phyloP scores from a whole-genome alignment of 1,284 basidiomycete species.

The Ceratobasidium sp. region DNA sequence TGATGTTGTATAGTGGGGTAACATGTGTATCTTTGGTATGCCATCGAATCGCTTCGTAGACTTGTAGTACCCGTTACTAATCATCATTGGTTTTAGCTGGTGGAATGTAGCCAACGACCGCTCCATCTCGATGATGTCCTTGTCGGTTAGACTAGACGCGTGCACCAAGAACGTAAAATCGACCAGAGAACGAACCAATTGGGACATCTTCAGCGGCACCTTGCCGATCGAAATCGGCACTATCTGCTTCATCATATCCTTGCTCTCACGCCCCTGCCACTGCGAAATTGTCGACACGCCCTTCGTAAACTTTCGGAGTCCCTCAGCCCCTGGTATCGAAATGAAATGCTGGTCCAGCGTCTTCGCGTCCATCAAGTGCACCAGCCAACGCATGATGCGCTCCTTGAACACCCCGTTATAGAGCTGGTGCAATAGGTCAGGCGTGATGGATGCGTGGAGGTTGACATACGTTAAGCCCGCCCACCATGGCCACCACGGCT shows the following conservation, averaged over 20 bases:
- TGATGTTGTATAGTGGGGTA: constrained; percentile 7
- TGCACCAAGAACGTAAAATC: constrained; percentile 8
- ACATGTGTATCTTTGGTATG: constrained; percentile 23
- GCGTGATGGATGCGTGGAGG: constrained; percentile 49
- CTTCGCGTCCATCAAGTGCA: background rate
- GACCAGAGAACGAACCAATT: background rate
- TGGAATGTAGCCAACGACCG: background rate
- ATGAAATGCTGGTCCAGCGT: background rate
- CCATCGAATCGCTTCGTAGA: background rate
- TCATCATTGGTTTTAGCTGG: background rate
- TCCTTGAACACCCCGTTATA: constrained; percentile 55
- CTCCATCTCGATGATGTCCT: background rate
- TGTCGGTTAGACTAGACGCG: background rate
- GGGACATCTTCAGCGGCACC: background rate
- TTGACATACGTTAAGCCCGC: background rate
- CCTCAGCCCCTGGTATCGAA: constrained; percentile 4
- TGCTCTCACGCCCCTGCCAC: constrained; percentile 22
- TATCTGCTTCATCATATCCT: constrained; percentile 22
- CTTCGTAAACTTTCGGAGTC: background rate
- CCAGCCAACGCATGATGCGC: constrained; percentile 28
- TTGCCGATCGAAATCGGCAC: background rate
- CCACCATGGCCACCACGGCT: constrained; percentile 19
- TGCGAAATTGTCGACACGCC: background rate
- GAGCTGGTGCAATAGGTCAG: constrained; percentile 53
- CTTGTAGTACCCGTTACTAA: background rate